phyloP scores from a whole-genome alignment of 2,329 filamentous ascomycete genomes.

The Xylogone sp. region DNA sequence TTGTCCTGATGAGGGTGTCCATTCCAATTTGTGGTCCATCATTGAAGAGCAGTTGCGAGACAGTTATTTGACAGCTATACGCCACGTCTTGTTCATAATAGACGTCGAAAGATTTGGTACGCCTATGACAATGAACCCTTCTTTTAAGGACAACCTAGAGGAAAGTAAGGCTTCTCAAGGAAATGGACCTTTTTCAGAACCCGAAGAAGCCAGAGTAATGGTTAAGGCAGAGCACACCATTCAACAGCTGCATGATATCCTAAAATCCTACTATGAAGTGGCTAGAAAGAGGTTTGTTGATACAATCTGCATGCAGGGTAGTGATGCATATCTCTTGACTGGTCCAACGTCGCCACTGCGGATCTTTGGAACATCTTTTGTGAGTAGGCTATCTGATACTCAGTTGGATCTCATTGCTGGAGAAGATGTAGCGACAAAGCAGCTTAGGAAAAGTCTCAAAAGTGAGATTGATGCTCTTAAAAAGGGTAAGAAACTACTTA shows the following conservation, averaged over 20 bases:
- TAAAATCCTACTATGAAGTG: slow-evolving; percentile 60
- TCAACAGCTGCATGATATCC: slow-evolving; percentile 55
- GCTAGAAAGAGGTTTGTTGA: slow-evolving; percentile 60
- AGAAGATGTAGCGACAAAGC: slow-evolving; percentile 4
- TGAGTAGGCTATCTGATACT: too few species aligned
- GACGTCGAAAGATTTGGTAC: slow-evolving; percentile 43
- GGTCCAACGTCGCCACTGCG: too few species aligned
- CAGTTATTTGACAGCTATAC: slow-evolving; percentile 43
- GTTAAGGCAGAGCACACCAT: slow-evolving; percentile 34
- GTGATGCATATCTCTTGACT: too few species aligned
- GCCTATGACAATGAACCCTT: slow-evolving; percentile 48
- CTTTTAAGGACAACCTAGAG: slow-evolving; percentile 39
- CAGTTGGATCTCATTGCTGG: background rate
- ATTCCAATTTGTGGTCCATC: slow-evolving; percentile 34
- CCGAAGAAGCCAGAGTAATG: too few species aligned
- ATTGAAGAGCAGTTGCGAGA: slow-evolving; percentile 28
- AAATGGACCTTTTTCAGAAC: too few species aligned
- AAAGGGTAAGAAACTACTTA: background rate
- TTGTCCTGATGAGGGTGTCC: slow-evolving; percentile 33
- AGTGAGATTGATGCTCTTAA: slow-evolving; percentile 3
- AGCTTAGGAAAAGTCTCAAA: slow-evolving; percentile 4
- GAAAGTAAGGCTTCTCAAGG: background rate
- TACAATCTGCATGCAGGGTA: slow-evolving; percentile 38
- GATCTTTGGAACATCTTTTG: too few species aligned
- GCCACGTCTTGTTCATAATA: slow-evolving; percentile 48